phyloP scores from a whole-genome alignment of 768 basidiomycete genomes.

The Lactarius sanguifluus region DNA sequence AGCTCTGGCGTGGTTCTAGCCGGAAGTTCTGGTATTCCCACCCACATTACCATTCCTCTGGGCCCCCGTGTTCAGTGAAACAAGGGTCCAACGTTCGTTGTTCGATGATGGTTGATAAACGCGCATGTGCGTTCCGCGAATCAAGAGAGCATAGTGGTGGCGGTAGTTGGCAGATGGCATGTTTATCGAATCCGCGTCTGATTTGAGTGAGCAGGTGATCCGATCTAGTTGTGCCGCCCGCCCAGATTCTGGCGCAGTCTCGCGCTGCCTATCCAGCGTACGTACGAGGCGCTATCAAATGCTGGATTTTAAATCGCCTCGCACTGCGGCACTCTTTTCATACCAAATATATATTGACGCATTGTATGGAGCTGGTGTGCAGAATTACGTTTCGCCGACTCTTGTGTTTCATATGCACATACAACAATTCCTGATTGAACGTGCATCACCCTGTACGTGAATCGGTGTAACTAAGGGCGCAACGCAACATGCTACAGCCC shows the following conservation, averaged over 20 bases:
- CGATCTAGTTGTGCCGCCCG: too few species aligned
- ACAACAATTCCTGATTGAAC: not conserved
- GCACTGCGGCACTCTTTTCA: too few species aligned
- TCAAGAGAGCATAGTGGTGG: not conserved
- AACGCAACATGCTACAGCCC: too few species aligned
- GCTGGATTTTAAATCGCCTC: not conserved
- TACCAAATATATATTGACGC: too few species aligned
- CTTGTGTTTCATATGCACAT: not conserved
- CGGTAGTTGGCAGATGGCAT: not conserved
- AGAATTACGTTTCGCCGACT: too few species aligned
- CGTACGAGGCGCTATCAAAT: not conserved
- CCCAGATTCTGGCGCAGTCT: not conserved
- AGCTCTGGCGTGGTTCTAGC: not conserved
- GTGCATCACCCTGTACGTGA: too few species aligned
- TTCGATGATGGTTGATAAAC: not conserved
- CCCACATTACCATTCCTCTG: not conserved
- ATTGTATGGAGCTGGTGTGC: not conserved
- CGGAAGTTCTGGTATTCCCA: not conserved
- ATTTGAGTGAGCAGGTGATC: not conserved
- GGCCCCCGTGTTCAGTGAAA: not conserved
- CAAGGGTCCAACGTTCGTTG: not conserved
- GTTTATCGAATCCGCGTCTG: not conserved
- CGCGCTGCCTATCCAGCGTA: not conserved
- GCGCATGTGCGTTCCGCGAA: not conserved
- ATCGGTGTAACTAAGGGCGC: too few species aligned